Base-by-base conservation (phyloP, 352 stramenopile genomes). In the Thalassiosira hispida region DNA sequence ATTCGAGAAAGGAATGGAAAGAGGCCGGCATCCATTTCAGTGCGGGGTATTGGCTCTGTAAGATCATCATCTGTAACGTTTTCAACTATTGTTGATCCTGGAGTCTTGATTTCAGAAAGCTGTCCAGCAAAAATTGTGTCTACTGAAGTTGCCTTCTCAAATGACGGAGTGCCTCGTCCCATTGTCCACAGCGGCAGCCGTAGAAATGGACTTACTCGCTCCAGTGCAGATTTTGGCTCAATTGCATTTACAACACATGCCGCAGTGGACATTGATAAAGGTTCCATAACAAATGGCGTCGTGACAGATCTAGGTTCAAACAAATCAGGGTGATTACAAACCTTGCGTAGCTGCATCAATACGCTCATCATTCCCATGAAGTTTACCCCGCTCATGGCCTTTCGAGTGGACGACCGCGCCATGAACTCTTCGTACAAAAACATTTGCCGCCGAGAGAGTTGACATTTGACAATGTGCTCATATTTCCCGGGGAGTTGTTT, bases 311-410 rank as follows among this genome's bases (percentile, higher is more conserved):
- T 82, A 27, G 96, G 90, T 73, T 99, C 97, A 85, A 99, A 99
- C 38, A 99, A 88, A 85, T 99, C 97, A n/a, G 97, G 97, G 76
- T 99, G 97, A 76, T 99, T 99, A 84, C 92, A 94, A 33, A 96
- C 94, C 82, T 99, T 99, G 33, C 97, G 92, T 9, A 99, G 89
- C 80, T 99, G 97, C 97, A 99, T 99, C 6, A 99, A 89, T 12
- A 99, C 96, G 70, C 98, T 98, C 97, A 99, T 99, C 97, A 99
- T 99, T 77, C 96, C 97, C 95, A 99, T 98, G 73, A 96, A 97
- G 20, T 96, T 97, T 40, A 95, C 94, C 7, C 91, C 91, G 8
- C 91, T 1, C 51, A 27, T 88, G 75, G 95, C 95, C 27, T 95
- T 91, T n/a, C 96, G 88, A 0, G 96, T 99, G 40, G 90, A 96